Evolutionary conservation across 192 early-diverging fungal species (phyloP).

Genomic region (Coemansia sp.): DNA sequence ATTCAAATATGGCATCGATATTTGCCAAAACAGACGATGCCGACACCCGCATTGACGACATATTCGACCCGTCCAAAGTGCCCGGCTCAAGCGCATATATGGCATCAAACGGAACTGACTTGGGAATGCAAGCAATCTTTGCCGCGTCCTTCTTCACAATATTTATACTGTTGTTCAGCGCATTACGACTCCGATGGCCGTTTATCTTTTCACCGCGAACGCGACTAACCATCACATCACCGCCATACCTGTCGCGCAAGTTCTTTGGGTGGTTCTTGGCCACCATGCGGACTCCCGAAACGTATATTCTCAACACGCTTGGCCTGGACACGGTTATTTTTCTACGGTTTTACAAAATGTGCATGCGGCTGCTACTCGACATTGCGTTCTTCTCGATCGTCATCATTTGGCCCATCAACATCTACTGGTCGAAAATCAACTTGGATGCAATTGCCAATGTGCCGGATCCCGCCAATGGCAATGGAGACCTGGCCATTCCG

Average conservation of each 20-base stretch:
- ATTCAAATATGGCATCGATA: constrained; percentile 10
- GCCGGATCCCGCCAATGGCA: constrained; percentile 1
- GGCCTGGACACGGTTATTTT: constrained; percentile 54
- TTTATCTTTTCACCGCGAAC: constrained; percentile 52
- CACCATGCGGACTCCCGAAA: constrained; percentile 49
- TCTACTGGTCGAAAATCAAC: constrained; percentile 46
- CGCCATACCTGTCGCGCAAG: constrained; percentile 30
- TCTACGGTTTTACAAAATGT: constrained; percentile 54
- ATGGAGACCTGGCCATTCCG: constrained; percentile 14
- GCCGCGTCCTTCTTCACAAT: constrained; percentile 39
- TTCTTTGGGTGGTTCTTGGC: constrained; percentile 54
- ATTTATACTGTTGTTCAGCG: constrained; percentile 36
- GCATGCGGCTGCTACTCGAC: constrained; percentile 45
- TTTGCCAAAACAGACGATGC: constrained; percentile 6
- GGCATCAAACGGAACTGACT: constrained; percentile 47
- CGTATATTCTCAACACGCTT: constrained; percentile 51
- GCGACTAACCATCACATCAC: constrained; percentile 46
- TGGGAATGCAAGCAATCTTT: constrained; percentile 50
- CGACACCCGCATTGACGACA: constrained; percentile 25
- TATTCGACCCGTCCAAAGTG: constrained; percentile 48
- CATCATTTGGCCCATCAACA: constrained; percentile 52
- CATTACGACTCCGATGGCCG: constrained; percentile 42
- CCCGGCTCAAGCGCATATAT: constrained; percentile 48
- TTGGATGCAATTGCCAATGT: constrained; percentile 13
- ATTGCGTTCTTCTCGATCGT: constrained; percentile 35